Base-by-base conservation (phyloP, 106 monocot genomes). In the Acorus calamus region DNA sequence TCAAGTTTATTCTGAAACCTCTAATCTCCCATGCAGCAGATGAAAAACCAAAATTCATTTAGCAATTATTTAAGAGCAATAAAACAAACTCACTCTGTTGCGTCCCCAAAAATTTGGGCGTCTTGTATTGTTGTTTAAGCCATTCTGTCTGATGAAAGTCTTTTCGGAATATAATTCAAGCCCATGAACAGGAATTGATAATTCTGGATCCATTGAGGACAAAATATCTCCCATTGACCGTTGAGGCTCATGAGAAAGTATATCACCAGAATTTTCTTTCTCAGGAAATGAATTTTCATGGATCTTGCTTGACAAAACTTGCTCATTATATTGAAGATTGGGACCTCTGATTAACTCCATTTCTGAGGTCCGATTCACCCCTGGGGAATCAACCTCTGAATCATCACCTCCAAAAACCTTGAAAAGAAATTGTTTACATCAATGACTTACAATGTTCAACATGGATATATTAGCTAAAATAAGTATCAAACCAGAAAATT, bases 141-240 rank as follows among this genome's bases (percentile, higher is more conserved):
- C 93, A 79, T 93, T 93, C 8, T 74, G 11, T 78, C 81, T 93
- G 65, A 45, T 81, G 28, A 66, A 54, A 3, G 67, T 59, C 64
- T 71, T 88, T 50, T 82, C 84, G 5, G 68, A 52, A 76, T 71
- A 74, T 65, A 80, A 78, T 47, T 85, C 91, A 71, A 62, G 7
- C 28, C 76, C 59, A 64, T 80, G 59, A 75, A 57, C 67, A 47
- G 81, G 70, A 71, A 79, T 84, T 55, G 77, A 57, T 56, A 78
- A 73, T 73, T 80, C 80, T 49, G 76, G 73, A 59, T 98, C 91
- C 67, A 88, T 76, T 46, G 96, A 92, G 47, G 96, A 88, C 42
- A 98, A 61, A 49, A 92, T 88, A 47, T 91, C 91, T 60, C 86
- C 94, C 94, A 96, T 80, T 47, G 89, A 90, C 10, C 80, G 53